phyloP scores from a whole-genome alignment of 495 filamentous ascomycete species.

The Saxophila tyrrhenica region DNA sequence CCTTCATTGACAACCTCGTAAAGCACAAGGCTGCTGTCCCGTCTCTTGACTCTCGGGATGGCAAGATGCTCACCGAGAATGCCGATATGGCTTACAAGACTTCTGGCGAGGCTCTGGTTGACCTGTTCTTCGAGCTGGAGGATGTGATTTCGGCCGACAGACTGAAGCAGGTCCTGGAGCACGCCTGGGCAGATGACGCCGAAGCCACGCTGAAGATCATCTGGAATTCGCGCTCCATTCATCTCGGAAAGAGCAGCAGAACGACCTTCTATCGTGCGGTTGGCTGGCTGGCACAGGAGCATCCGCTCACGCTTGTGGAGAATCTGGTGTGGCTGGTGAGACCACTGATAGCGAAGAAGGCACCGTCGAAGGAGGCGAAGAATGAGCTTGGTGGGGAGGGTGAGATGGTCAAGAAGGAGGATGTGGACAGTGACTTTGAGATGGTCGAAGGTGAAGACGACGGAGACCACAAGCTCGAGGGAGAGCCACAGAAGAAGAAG shows the following conservation, averaged over 20 bases:
- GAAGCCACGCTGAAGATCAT: conserved; percentile 39
- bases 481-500: conserved; percentile 6
- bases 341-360: conserved; percentile 36
- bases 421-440: conserved; percentile 25
- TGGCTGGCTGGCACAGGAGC: conserved; percentile 35
- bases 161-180: conserved; percentile 28
- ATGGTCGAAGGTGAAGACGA: conserved; percentile 17
- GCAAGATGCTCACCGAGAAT: conserved; percentile 37
- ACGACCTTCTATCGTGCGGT: conserved; percentile 34
- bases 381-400: conserved; percentile 12
- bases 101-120: conserved; percentile 32
- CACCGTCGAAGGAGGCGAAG: conserved; percentile 14
- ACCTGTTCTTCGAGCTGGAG: conserved; percentile 36
- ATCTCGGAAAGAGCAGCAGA: conserved; percentile 35
- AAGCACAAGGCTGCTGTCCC: conserved; percentile 8
- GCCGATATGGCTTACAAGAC: conserved; percentile 29
- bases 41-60: conserved; percentile 20
- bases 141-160: conserved; percentile 22
- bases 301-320: conserved; percentile 34
- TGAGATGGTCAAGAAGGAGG: conserved; percentile 19
- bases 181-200: conserved; percentile 33
- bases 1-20: conserved; percentile 25
- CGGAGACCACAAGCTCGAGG: conserved; percentile 5
- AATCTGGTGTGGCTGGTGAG: conserved; percentile 38
- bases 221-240: conserved; percentile 41